Conservation (phyloP, 345 rosid species). For the Sisymbrium altissimum region DNA sequence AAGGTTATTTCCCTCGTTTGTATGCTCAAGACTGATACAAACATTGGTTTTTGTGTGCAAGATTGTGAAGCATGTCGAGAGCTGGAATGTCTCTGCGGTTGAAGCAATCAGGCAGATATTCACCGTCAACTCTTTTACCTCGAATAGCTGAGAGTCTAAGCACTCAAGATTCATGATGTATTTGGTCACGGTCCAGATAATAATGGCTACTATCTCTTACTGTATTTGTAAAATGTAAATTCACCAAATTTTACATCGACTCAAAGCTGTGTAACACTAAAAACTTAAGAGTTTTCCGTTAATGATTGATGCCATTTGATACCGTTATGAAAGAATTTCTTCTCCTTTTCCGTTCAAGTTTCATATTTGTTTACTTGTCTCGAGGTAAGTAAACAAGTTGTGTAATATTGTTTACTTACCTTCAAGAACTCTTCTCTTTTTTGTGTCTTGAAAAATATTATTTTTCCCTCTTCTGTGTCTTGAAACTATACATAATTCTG, state of each 20-base stretch:
- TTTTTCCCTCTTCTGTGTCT: too few species aligned
- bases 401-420: too few species aligned
- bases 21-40: neutral
- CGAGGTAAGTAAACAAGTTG: too few species aligned
- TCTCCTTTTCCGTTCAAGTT: neutral
- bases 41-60: conserved; percentile 10
- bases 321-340: neutral
- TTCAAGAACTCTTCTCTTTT: too few species aligned
- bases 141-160: neutral
- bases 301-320: neutral
- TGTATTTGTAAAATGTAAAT: neutral
- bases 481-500: too few species aligned
- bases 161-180: neutral
- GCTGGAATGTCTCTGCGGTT: conserved; percentile 73
- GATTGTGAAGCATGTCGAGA: conserved; percentile 79
- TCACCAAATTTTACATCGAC: neutral
- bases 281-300: too few species aligned
- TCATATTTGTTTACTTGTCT: too few species aligned
- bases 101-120: conserved; percentile 79
- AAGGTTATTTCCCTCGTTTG: neutral
- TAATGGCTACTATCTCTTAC: neutral
- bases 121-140: conserved; percentile 32
- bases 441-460: too few species aligned
- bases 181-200: neutral
- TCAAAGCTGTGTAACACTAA: neutral